Conservation (phyloP, 2,329 filamentous ascomycete genomes). For the Botrytis fragariae region DNA sequence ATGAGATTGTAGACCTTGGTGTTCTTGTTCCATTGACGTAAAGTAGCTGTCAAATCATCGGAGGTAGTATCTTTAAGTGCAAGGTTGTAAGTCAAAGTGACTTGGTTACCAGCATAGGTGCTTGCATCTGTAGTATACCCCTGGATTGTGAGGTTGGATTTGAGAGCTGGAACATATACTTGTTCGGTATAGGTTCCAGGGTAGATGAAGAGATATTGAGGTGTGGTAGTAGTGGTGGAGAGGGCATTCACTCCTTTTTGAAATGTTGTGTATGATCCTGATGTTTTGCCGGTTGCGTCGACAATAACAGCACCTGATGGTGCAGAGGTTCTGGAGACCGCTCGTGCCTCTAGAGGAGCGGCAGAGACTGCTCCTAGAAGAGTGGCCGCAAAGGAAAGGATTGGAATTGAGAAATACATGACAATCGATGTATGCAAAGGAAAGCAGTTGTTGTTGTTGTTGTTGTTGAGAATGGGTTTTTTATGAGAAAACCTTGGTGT, state of each 20-base stretch:
- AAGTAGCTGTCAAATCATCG: conserved; percentile 41
- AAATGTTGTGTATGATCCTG: conserved; percentile 25
- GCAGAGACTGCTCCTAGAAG: background rate
- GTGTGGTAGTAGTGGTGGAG: conserved; percentile 42
- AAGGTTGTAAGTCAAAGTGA: conserved; percentile 44
- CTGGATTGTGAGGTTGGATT: conserved; percentile 51
- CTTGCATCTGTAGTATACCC: conserved; percentile 49
- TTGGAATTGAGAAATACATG: conserved; percentile 6
- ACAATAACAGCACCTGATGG: conserved; percentile 48
- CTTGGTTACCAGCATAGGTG: conserved; percentile 49
- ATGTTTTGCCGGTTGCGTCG: conserved; percentile 40
- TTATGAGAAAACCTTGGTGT: background rate
- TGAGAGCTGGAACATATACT: conserved; percentile 50
- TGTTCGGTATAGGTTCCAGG: conserved; percentile 57
- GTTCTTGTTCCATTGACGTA: conserved; percentile 43
- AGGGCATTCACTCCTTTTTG: conserved; percentile 39
- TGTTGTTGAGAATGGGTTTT: background rate
- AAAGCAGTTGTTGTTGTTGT: background rate
- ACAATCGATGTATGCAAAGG: background rate
- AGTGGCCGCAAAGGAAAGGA: conserved; percentile 8
- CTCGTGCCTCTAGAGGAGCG: conserved; percentile 8
- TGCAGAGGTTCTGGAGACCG: conserved; percentile 40
- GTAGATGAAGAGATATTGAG: conserved; percentile 55
- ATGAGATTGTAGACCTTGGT: conserved; percentile 60
- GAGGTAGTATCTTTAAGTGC: conserved; percentile 44